phyloP scores from a whole-genome alignment of 441 rosid species.

The Rhodomyrtus psidioides region DNA sequence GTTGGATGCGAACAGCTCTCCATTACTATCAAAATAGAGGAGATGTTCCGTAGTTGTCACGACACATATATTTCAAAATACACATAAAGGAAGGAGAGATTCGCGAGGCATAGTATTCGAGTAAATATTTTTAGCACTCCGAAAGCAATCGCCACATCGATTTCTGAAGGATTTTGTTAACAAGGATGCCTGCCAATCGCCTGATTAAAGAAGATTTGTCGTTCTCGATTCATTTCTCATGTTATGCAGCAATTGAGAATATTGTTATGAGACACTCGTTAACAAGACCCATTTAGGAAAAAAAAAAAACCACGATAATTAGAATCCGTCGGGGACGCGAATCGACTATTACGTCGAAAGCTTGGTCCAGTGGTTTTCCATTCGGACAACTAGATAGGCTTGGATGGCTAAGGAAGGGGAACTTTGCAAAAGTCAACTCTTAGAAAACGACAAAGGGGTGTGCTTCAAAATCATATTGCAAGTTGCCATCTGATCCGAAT shows the following conservation, averaged over 20 bases:
- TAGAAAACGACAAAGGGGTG: background rate
- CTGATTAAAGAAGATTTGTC: background rate
- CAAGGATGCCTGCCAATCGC: background rate
- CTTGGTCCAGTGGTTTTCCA: background rate
- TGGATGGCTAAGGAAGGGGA: background rate
- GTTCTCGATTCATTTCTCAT: background rate
- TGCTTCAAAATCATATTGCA: background rate
- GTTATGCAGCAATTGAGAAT: background rate
- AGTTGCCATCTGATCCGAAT: background rate
- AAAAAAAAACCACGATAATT: background rate
- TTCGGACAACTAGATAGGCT: background rate
- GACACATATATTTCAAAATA: no score
- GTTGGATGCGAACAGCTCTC: background rate
- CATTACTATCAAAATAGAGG: background rate
- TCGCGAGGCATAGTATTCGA: background rate
- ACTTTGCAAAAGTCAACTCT: background rate
- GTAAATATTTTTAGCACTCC: background rate
- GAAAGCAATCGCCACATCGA: background rate
- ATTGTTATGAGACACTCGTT: background rate
- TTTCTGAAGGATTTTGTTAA: background rate
- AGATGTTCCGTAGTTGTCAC: no score
- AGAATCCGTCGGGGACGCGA: background rate
- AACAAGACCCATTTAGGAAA: background rate
- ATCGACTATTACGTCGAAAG: background rate
- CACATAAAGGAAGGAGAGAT: no score